A percentile compares a stretch with the other conserved stretches of the same genome.
Conservation (phyloP, 2,329 filamentous ascomycete species). For the Trichoderma sp. region DNA sequence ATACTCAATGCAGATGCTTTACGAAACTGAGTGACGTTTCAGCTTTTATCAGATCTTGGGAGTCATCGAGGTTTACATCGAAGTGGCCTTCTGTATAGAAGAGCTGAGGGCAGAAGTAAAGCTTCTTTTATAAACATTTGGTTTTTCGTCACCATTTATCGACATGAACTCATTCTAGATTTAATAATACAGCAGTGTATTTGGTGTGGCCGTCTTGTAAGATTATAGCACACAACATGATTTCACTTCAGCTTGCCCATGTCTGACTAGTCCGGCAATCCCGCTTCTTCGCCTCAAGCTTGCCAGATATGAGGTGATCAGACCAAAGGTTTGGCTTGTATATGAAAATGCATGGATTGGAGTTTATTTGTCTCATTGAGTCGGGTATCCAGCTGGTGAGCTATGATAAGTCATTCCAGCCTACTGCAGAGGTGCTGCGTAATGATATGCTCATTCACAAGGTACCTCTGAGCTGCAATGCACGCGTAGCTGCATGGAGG, state of each 20-base stretch:
- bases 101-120: background rate
- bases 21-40: background rate
- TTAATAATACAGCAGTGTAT: background rate
- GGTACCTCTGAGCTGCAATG: background rate
- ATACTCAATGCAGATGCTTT: background rate
- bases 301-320: background rate
- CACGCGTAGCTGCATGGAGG: background rate
- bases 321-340: background rate
- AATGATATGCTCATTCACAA: background rate
- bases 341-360: background rate
- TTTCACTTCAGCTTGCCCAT: background rate
- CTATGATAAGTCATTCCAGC: background rate
- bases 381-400: background rate
- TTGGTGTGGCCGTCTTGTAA: background rate
- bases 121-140: background rate
- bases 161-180: background rate
- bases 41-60: background rate
- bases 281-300: background rate
- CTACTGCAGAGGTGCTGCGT: background rate
- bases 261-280: background rate
- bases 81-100: background rate
- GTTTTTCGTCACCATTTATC: background rate
- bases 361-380: background rate
- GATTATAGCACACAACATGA: background rate
- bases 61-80: background rate